Base-by-base conservation (phyloP, 495 filamentous ascomycete species). In the Neurospora intermedia region DNA sequence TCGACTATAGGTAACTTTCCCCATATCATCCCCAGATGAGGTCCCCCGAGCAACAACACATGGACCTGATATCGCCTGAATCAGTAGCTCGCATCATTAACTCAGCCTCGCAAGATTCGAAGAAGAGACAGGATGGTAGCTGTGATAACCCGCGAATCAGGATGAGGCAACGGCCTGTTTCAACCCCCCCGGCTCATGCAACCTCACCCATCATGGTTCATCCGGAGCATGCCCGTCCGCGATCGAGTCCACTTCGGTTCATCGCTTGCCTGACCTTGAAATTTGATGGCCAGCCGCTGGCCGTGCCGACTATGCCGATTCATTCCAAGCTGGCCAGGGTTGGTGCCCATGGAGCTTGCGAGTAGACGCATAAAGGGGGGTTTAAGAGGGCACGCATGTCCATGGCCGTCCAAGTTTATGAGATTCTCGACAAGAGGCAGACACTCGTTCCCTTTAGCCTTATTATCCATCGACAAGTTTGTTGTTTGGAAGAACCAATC, bases 161-260 rank as follows among this genome's bases (percentile, higher is more conserved):
- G 54, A 35, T 62, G 48, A 27, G 4, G 10, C 20, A 13, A 31
- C 11, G 11, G 48, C 11, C 9, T 13, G 20, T 62, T 31, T 31
- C 23, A 46, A 46, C 4, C 9, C 18, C 18, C 18, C 54, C 13
- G 23, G 27, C 23, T 18, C 54, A 62, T 18, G 54, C 27, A 62
- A 62, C 54, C 46, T 62, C 54, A 16, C 11, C 20, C 46, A 43
- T 15, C 74, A 74, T 48, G 54, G 69, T 72, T 18, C 72, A 74
- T 73, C 74, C 75, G 76, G 76, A 77, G 71, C 54, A 31, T 74
- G 38, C 62, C 27, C 66, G 70, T 76, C 74, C 76, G 76, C 46
- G 39, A 40, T 62, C 54, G 54, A 62, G 27, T 62, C 54, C 54
- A 31, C 20, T 54, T 54, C 46, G 46, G 46, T 27, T 27, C 20